These are phyloP conservation scores for Dendrobium catenatum DNA, from an alignment of 106 monocot genomes.

Conservation along the genomic window DNA sequence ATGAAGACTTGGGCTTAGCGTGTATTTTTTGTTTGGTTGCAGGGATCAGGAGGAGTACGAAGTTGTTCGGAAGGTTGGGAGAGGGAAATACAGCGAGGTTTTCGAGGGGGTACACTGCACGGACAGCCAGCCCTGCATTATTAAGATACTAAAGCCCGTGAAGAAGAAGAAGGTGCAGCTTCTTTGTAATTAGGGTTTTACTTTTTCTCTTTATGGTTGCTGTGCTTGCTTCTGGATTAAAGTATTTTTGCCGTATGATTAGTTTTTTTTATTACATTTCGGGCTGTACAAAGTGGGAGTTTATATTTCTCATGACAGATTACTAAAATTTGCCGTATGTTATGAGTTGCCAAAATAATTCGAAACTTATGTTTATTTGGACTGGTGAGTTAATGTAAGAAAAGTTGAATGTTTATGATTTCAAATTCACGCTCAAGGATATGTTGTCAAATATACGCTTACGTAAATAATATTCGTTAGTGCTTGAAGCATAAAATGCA, in stretches of 20 bases:
- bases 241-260: not conserved
- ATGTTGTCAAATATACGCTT: not conserved
- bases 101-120: conserved; percentile 22
- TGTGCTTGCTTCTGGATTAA: not conserved
- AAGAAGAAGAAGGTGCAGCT: conserved; percentile 82
- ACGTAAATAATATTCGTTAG: not conserved
- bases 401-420: not conserved
- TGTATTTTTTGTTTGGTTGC: conserved; percentile 4
- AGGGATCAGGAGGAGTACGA: conserved; percentile 96
- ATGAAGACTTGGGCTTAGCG: not conserved
- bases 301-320: not conserved
- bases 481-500: not conserved
- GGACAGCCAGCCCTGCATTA: conserved; percentile 17
- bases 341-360: not conserved
- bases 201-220: not conserved
- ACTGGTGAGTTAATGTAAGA: not conserved
- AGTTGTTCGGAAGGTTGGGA: conserved; percentile 45
- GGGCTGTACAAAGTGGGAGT: too few relatives aligned
- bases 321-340: not conserved
- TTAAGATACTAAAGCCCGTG: conserved; percentile 74
- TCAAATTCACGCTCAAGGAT: not conserved
- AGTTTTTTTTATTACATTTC: too few relatives aligned
- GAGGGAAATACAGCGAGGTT: conserved; percentile 31
- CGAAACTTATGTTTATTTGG: not conserved
- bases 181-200: not conserved